Base-by-base conservation (phyloP, 768 basidiomycete species). In the Paxillus ammoniavirescens region DNA sequence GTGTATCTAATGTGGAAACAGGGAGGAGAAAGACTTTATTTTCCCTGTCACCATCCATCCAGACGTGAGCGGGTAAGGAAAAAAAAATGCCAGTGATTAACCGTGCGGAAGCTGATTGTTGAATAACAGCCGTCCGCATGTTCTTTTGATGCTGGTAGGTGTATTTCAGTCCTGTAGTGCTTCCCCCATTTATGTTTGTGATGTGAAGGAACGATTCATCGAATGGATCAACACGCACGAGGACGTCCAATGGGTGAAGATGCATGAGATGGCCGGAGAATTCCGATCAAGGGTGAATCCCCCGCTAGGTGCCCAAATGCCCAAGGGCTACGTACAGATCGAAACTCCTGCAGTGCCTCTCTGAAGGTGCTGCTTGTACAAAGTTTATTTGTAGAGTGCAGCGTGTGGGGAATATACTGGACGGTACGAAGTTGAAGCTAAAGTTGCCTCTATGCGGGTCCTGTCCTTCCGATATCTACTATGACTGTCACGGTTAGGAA, bases 31-130 rank as follows among this genome's bases (percentile, higher is more conserved):
- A 58, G 76, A 81, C 64, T 84, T 86, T 53, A 77, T 84, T n/a
- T 86, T 88, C 60, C 87, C 87, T 0, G 79, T 90, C 53, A 89
- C 88, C 2, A 87, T 91, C 38, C 89, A 90, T 60, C 88, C 89
- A 1, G 87, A 90, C 59, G 86, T 87, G 21, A 83, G 83, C 62
- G 86, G 86, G 79, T 80, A 68, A 60, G 80, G 64, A 15, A 35
- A 33, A 44, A 30, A 33, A 43, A 26, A 48, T 49, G 26, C 37
- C 14, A 33, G 30, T 6, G 12, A n/a, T 28, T 43, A 46, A 42
- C 13, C 59, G 28, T 9, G 5, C 36, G 36, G 36, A 47, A 23
- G 48, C 53, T 52, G 17, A 61, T 41, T 46, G 44, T 23, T 47
- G 13, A 3, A 47, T 46, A 23, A 47, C 50, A 84, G 84, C 8